phyloP scores from a whole-genome alignment of 176 grass and related monocot genomes.

The Chloris gayana region DNA sequence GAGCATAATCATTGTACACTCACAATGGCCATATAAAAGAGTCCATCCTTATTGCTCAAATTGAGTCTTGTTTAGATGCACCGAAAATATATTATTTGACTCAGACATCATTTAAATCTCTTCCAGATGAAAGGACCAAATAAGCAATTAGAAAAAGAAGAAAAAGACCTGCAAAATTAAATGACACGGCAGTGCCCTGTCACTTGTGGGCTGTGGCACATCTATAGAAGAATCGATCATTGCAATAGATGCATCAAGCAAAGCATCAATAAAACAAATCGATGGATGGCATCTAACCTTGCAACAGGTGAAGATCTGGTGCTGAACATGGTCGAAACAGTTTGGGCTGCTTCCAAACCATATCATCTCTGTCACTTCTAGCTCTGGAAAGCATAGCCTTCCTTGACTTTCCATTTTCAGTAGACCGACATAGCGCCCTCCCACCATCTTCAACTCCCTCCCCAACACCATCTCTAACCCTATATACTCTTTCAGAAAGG shows the following conservation, averaged over 20 bases:
- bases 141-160: neutral
- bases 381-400: neutral
- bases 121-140: neutral
- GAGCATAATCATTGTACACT: neutral
- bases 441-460: constrained; percentile 64
- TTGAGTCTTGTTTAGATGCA: neutral
- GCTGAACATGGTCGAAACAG: constrained; percentile 30
- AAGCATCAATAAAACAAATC: constrained; percentile 23
- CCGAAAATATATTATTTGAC: neutral
- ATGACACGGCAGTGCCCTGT: neutral
- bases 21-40: neutral
- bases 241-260: neutral
- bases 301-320: constrained; percentile 54
- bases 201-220: neutral
- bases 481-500: constrained; percentile 66
- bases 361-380: constrained; percentile 34
- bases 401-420: constrained; percentile 34
- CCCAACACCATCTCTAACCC: constrained; percentile 62
- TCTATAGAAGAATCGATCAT: neutral
- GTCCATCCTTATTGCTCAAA: neutral
- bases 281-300: constrained; percentile 52
- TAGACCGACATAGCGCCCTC: constrained; percentile 67
- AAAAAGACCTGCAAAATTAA: neutral
- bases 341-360: constrained; percentile 64
- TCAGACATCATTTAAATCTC: constrained; percentile 12